Evolutionary conservation across 2,329 filamentous ascomycete species (phyloP).

Genomic region (Pseudonectria foliicola): DNA sequence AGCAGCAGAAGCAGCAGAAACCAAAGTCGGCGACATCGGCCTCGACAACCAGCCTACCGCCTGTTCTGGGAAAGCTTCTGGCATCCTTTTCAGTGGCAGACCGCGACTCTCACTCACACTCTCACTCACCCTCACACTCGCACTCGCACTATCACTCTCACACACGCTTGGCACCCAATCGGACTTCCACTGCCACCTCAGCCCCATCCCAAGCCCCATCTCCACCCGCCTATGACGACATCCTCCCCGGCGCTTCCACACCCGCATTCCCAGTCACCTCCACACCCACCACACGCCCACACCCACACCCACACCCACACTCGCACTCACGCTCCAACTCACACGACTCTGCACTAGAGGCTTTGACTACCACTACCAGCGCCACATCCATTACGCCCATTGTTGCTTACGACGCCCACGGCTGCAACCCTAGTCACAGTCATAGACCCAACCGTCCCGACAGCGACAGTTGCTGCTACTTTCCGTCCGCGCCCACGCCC

Average conservation of each 20-base stretch:
- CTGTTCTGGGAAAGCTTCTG: constrained; percentile 8
- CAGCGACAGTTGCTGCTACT: no score
- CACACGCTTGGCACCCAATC: background rate
- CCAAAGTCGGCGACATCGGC: background rate
- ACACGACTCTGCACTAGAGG: constrained; percentile 1
- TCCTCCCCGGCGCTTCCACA: constrained; percentile 15
- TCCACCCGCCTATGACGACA: constrained; percentile 27
- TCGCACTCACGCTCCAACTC: no score
- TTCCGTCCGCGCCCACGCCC: no score
- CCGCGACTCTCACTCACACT: background rate
- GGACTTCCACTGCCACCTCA: background rate
- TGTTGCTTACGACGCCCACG: background rate
- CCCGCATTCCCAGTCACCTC: background rate
- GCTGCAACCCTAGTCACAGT: no score
- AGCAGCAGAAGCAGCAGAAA: constrained; percentile 14
- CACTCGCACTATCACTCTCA: background rate
- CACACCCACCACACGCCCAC: background rate
- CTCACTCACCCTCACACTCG: no score
- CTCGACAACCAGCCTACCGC: constrained; percentile 2
- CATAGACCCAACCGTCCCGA: no score
- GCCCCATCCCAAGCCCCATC: constrained; percentile 2
- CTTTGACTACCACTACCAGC: constrained; percentile 17
- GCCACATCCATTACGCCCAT: constrained; percentile 11
- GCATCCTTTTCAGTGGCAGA: constrained; percentile 5
- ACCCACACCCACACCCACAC: background rate